Base-by-base conservation (phyloP, 805 yeast species). In the Ascoidea rubescens region DNA sequence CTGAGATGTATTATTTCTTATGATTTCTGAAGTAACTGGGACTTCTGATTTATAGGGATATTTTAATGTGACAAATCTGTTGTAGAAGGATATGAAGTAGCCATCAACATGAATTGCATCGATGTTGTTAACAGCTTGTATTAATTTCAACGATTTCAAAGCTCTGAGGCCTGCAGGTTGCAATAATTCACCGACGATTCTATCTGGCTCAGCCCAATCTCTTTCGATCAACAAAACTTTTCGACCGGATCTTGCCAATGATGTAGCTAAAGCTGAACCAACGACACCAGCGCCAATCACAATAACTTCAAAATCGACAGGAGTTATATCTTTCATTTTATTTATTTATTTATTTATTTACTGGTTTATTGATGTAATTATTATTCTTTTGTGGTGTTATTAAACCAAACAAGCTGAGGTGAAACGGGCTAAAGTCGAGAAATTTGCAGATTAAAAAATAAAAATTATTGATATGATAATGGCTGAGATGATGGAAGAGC, bases 241-340 rank as follows among this genome's bases (percentile, higher is more conserved):
- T 58, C 96, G 75, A 37, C 98, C 98, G 62, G 87, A 95, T 59
- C 91, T 76, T 0, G 96, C 98, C 52, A 93, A 69, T 4, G 86
- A 89, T 1, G 89, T 84, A 47, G 97, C 97, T 17, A 91, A 74
- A 52, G 91, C 82, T 1, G 99, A 96, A 1, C 99, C 99, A 30
- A 88, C 83, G 21, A 91, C 96, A 52, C 99, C 99, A n/a, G 98
- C 97, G n/a, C 99, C 99, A 45, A 93, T 80, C 31, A 93, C 84
- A 46, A 91, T 81, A 50, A 83, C 91, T 62, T 93, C 99, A 67
- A 79, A 88, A 5, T 61, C 62, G 44, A 58, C n/a, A 48, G 49
- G 32, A 31, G 5, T n/a, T 8, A 5, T 21, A 5, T 31, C 33
- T 7, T 5, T 28, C 16, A 30, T 16, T 31, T 8, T 31, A 8